Evolutionary conservation across 495 filamentous ascomycete genomes (phyloP).

Genomic region (Saxispiralis lemnorum): DNA sequence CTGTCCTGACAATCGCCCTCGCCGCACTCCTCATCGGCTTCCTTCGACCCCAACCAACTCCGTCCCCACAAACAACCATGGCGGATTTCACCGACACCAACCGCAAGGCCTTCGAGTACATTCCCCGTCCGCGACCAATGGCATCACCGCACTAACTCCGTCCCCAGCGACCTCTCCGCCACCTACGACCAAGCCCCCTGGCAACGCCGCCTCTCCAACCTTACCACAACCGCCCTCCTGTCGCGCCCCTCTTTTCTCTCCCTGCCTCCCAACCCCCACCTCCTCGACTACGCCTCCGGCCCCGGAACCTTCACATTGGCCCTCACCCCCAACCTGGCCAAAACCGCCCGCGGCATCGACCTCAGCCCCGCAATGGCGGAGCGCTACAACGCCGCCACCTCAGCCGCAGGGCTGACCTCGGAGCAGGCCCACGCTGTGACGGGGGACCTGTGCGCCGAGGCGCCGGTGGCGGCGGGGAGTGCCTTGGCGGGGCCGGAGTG

Average conservation of each 20-base stretch:
- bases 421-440: slow-evolving; percentile 11
- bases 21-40: too few species aligned
- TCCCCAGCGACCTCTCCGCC: slow-evolving; percentile 27
- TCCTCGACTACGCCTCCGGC: slow-evolving; percentile 65
- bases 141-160: too few species aligned
- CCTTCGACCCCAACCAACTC: too few species aligned
- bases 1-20: too few species aligned
- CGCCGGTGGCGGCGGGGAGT: slow-evolving; percentile 1
- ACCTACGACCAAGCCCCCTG: slow-evolving; percentile 31
- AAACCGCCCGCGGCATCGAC: slow-evolving; percentile 44
- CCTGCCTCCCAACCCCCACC: slow-evolving; percentile 32
- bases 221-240: slow-evolving; percentile 30
- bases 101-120: slow-evolving; percentile 38
- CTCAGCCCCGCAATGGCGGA: slow-evolving; percentile 49
- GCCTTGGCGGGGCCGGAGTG: slow-evolving; percentile 27
- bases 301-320: slow-evolving; percentile 45
- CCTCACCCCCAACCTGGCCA: slow-evolving; percentile 40
- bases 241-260: slow-evolving; percentile 43
- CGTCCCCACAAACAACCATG: slow-evolving; percentile 1
- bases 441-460: slow-evolving; percentile 5
- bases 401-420: slow-evolving; percentile 11
- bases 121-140: too few species aligned
- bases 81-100: slow-evolving; percentile 32
- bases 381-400: slow-evolving; percentile 32
- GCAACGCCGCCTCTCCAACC: slow-evolving; percentile 21